phyloP scores from a whole-genome alignment of 345 rosid species.

The Orychophragmus violaceus region DNA sequence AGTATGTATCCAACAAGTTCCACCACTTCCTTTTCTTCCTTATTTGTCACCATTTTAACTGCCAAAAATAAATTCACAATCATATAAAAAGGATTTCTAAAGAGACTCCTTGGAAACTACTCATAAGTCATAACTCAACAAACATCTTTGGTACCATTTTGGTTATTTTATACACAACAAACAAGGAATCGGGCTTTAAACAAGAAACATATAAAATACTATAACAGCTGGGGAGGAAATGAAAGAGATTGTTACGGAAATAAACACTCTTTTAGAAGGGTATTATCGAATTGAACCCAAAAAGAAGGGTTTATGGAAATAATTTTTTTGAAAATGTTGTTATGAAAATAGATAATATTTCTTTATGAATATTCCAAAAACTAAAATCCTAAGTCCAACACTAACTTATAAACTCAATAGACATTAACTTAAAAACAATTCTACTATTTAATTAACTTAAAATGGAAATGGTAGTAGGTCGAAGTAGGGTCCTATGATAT shows the following conservation, averaged over 20 bases:
- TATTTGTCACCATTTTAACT: constrained; percentile 62
- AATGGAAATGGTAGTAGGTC: constrained; percentile 20
- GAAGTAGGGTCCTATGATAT: constrained; percentile 8
- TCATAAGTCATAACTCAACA: constrained; percentile 22
- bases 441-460: too few species aligned
- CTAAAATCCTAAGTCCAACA: not conserved
- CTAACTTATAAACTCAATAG: not conserved
- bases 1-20: constrained; percentile 53
- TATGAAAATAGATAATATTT: not conserved
- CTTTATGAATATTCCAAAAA: not conserved
- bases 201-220: not conserved
- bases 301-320: too few species aligned
- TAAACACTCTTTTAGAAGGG: not conserved
- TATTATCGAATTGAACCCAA: not conserved
- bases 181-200: not conserved
- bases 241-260: not conserved
- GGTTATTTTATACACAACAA: not conserved
- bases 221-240: too few species aligned
- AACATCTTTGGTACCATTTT: constrained; percentile 14
- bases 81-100: not conserved
- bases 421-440: too few species aligned
- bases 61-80: constrained; percentile 21
- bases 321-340: too few species aligned
- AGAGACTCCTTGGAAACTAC: constrained; percentile 20
- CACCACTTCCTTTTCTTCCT: constrained; percentile 47